Conservation (phyloP, 2,329 filamentous ascomycete species). For the Xylaria sp. region DNA sequence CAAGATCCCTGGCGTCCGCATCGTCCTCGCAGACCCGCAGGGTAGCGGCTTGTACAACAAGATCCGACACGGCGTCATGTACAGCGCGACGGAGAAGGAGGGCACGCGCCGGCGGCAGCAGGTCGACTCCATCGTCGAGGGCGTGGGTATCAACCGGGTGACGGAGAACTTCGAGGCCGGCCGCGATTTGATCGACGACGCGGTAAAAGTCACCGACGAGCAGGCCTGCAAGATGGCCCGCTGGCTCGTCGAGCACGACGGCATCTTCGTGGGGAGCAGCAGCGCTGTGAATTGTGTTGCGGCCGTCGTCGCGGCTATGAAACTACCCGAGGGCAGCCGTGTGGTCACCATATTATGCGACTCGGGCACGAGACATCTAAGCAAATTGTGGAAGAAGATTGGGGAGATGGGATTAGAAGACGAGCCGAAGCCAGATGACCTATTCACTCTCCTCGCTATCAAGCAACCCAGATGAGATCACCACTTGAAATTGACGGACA, state of each 20-base stretch:
- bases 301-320: slow-evolving; percentile 73
- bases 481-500: slow-evolving; percentile 3
- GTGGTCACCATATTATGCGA: slow-evolving; percentile 90
- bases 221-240: slow-evolving; percentile 95
- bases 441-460: slow-evolving; percentile 63
- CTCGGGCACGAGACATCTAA: slow-evolving; percentile 81
- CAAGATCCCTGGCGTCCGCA: slow-evolving; percentile 55
- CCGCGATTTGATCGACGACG: slow-evolving; percentile 86
- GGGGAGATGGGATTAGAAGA: slow-evolving; percentile 73
- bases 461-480: slow-evolving; percentile 39
- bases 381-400: slow-evolving; percentile 84
- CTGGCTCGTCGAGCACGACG: slow-evolving; percentile 95
- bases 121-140: slow-evolving; percentile 95
- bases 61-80: slow-evolving; percentile 95
- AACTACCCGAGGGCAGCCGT: slow-evolving; percentile 67
- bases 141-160: slow-evolving; percentile 93
- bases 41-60: slow-evolving; percentile 94
- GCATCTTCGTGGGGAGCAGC: slow-evolving; percentile 92
- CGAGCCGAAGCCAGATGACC: slow-evolving; percentile 58
- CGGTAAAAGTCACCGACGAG: slow-evolving; percentile 85
- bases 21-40: slow-evolving; percentile 92
- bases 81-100: slow-evolving; percentile 86
- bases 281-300: slow-evolving; percentile 96
- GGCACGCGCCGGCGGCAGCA: slow-evolving; percentile 89
- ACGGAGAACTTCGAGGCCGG: slow-evolving; percentile 93